Percentiles rank a stretch among this genome's conserved stretches.
phyloP scores from a whole-genome alignment of 1,139 yeast genomes.

The Keqinozyma sinolaborantium region DNA sequence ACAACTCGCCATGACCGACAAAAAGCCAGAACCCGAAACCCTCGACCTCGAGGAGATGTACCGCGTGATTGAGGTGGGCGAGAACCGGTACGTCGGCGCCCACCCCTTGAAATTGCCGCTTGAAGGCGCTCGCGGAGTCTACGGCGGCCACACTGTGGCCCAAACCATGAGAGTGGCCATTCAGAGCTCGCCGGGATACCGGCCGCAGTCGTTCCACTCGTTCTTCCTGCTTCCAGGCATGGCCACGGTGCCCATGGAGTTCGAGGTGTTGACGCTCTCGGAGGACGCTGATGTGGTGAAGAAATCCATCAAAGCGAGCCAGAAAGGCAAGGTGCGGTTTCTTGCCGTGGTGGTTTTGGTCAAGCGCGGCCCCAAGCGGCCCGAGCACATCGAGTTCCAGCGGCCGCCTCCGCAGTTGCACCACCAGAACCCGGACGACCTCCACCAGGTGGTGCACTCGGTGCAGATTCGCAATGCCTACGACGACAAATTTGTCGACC shows the following conservation, averaged over 20 bases:
- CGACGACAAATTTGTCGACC: constrained; percentile 34
- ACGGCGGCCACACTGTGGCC: constrained; percentile 77
- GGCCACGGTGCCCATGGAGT: constrained; percentile 46
- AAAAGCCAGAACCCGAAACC: no score
- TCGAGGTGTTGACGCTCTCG: constrained; percentile 52
- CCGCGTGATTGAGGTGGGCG: constrained; percentile 28
- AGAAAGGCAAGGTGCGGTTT: constrained; percentile 23
- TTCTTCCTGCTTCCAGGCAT: constrained; percentile 48
- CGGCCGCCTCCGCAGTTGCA: constrained; percentile 17
- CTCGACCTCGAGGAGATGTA: constrained; percentile 41
- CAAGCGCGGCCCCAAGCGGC: constrained; percentile 12
- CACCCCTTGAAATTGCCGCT: constrained; percentile 37
- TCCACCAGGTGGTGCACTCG: constrained; percentile 34
- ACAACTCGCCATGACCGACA: no score
- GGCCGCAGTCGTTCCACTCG: constrained; percentile 40
- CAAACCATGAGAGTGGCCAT: constrained; percentile 69
- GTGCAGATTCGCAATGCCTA: constrained; percentile 39
- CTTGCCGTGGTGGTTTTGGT: constrained; percentile 30
- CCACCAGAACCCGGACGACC: constrained; percentile 22
- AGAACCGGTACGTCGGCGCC: constrained; percentile 29
- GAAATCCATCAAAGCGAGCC: constrained; percentile 25
- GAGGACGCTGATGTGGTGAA: constrained; percentile 25
- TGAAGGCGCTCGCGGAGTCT: constrained; percentile 64
- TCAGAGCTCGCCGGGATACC: constrained; percentile 27
- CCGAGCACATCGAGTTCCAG: constrained; percentile 10